A percentile compares a stretch with the other conserved stretches of the same genome.
phyloP scores from a whole-genome alignment of 352 stramenopile species.

The Pythium brachiatum region DNA sequence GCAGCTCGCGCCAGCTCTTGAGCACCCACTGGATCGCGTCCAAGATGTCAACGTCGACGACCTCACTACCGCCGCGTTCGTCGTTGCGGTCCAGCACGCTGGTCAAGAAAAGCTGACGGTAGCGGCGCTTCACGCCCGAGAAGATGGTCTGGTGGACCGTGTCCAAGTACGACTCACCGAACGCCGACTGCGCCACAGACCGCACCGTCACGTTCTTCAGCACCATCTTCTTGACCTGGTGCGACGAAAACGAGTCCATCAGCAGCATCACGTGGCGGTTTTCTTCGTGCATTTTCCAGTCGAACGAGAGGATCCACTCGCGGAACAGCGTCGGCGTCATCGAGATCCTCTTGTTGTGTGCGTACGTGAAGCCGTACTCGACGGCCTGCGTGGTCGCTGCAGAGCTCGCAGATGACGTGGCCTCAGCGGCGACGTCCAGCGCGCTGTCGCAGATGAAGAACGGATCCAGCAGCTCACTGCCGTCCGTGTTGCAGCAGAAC shows the following conservation, averaged over 20 bases:
- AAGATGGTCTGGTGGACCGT: conserved; percentile 44
- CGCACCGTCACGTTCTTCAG: conserved; percentile 68
- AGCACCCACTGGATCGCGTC: conserved; percentile 64
- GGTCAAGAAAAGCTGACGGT: conserved; percentile 48
- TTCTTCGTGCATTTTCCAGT: conserved; percentile 75
- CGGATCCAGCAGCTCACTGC: conserved; percentile 63
- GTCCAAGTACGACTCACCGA: conserved; percentile 39
- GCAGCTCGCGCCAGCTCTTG: conserved; percentile 52
- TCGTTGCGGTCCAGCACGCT: conserved; percentile 37
- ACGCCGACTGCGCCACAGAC: conserved; percentile 36
- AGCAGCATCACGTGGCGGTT: conserved; percentile 71
- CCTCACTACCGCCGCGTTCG: conserved; percentile 12
- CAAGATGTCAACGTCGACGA: conserved; percentile 43
- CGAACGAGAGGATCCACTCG: conserved; percentile 72
- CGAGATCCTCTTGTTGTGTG: conserved; percentile 70
- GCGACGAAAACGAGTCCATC: conserved; percentile 51
- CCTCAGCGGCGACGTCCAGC: conserved; percentile 21
- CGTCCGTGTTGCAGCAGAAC: conserved; percentile 65
- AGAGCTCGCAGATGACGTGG: neutral
- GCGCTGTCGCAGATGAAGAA: conserved; percentile 56
- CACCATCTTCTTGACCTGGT: conserved; percentile 53
- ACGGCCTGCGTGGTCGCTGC: neutral
- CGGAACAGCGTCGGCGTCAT: conserved; percentile 72
- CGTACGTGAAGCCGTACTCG: conserved; percentile 53
- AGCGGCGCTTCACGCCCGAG: conserved; percentile 52